These are phyloP conservation scores for Massariosphaeria phaeospora DNA, from an alignment of 495 filamentous ascomycete genomes.

Conservation along the genomic window DNA sequence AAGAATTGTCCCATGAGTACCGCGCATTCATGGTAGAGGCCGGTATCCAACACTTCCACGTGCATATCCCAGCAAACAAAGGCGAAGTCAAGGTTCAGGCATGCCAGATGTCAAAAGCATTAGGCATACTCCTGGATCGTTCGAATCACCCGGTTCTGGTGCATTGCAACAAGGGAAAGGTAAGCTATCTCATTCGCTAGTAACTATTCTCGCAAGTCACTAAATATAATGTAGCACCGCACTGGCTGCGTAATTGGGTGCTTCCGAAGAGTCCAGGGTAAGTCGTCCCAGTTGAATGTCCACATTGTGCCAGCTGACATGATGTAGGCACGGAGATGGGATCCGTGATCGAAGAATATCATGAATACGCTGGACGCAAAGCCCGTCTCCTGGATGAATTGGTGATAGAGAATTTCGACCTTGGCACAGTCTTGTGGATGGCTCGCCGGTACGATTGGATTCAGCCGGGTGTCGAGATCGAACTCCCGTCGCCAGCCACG, in stretches of 20 bases:
- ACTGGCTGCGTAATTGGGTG: conserved; percentile 76
- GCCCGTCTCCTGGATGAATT: conserved; percentile 48
- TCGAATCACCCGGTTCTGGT: conserved; percentile 71
- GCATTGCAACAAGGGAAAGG: conserved; percentile 87
- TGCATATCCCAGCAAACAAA: conserved; percentile 74
- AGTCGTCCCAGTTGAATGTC: too few species aligned
- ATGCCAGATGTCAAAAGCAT: conserved; percentile 57
- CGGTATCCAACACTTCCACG: conserved; percentile 61
- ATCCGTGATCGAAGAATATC: conserved; percentile 64
- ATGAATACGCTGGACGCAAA: conserved; percentile 61
- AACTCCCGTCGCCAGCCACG: neutral
- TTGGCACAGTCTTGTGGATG: conserved; percentile 22
- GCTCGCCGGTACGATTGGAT: conserved; percentile 22
- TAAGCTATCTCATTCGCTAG: conserved; percentile 39
- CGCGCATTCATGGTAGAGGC: conserved; percentile 55
- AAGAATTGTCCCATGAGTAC: conserved; percentile 56
- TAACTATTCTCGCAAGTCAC: neutral
- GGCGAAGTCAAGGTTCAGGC: conserved; percentile 52
- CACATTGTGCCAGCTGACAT: conserved; percentile 26
- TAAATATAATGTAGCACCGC: conserved; percentile 57
- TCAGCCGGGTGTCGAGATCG: neutral
- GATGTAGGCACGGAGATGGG: conserved; percentile 54
- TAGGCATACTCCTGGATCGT: conserved; percentile 59
- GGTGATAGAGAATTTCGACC: conserved; percentile 51
- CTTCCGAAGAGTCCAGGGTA: conserved; percentile 49